Evolutionary conservation across 495 filamentous ascomycete species (phyloP).

Genomic region (Tuber borchii): DNA sequence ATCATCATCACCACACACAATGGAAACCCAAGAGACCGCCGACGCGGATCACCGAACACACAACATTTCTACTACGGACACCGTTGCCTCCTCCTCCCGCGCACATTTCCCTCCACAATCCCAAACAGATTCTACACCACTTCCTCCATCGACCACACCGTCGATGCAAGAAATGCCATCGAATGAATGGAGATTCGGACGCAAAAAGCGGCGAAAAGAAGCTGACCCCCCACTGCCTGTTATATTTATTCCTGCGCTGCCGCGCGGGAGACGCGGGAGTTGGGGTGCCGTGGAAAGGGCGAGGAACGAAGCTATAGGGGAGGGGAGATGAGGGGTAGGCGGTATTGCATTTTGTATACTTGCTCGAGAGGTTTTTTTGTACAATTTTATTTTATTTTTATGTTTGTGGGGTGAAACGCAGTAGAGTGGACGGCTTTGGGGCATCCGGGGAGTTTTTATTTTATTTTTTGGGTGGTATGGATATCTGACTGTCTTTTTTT

Average conservation of each 20-base stretch:
- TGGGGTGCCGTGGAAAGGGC: conserved; percentile 30
- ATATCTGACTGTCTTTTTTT: neutral
- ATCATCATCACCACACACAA: neutral
- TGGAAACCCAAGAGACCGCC: neutral
- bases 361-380: neutral
- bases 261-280: conserved; percentile 42
- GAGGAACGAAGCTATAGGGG: conserved; percentile 2
- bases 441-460: neutral
- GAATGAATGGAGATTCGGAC: conserved; percentile 36
- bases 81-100: conserved; percentile 13
- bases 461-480: neutral
- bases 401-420: neutral
- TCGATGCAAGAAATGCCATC: conserved; percentile 38
- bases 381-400: neutral
- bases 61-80: conserved; percentile 31
- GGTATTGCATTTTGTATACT: neutral
- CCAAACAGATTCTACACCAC: conserved; percentile 30
- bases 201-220: conserved; percentile 33
- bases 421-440: neutral
- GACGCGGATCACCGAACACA: neutral
- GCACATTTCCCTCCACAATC: conserved; percentile 33
- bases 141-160: conserved; percentile 24
- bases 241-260: conserved; percentile 63
- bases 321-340: neutral
- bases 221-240: conserved; percentile 49